phyloP scores from a whole-genome alignment of 148 eudicot genomes.

The Rhododendron mucronatum region DNA sequence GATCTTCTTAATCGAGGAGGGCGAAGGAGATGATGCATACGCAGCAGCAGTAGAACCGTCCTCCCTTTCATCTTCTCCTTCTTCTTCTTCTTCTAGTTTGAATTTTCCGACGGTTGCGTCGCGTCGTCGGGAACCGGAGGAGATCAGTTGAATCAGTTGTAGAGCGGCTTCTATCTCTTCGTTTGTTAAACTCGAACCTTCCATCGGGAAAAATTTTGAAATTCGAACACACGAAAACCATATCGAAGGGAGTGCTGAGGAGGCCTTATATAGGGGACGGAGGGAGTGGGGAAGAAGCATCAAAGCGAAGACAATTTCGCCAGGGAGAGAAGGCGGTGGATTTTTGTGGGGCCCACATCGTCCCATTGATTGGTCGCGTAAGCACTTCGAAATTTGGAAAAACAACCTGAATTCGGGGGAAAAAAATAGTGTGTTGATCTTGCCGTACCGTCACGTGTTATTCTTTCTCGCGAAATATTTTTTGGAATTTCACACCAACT shows the following conservation, averaged over 20 bases:
- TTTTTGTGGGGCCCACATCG: not conserved
- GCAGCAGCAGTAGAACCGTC: not conserved
- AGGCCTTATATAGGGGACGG: not conserved
- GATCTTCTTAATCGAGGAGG: not conserved
- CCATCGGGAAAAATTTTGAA: not conserved
- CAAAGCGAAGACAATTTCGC: not conserved
- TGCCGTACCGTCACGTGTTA: no score
- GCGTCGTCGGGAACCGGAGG: conserved; percentile 8
- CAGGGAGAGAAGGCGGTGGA: not conserved
- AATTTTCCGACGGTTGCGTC: not conserved
- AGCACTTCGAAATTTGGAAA: no score
- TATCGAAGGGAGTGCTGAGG: not conserved
- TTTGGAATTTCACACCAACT: no score
- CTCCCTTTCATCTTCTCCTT: not conserved
- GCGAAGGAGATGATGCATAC: not conserved
- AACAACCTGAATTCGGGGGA: no score
- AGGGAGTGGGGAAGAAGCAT: not conserved
- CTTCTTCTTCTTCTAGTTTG: not conserved
- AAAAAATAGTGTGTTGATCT: no score
- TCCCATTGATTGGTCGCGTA: not conserved
- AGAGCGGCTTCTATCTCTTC: conserved; percentile 33
- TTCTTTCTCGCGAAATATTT: no score
- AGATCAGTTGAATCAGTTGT: conserved; percentile 35
- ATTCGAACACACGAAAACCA: not conserved
- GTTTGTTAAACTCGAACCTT: not conserved